Conservation (phyloP, 2,329 filamentous ascomycete species). For the Diaporthe amygdali region DNA sequence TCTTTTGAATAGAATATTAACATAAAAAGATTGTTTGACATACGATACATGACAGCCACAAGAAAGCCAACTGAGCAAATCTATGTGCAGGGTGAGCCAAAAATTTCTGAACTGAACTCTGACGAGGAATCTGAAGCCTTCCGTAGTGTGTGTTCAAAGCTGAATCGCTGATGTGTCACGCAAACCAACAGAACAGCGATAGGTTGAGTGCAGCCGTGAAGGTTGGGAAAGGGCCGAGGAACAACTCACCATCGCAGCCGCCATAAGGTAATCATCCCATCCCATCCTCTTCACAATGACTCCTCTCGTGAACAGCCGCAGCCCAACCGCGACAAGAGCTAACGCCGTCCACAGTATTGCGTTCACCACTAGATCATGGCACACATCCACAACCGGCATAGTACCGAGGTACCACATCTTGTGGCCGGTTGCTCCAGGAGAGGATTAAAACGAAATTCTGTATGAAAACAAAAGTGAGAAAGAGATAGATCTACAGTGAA, state of each 20-base stretch:
- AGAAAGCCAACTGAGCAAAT: conserved; percentile 28
- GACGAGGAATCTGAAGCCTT: not conserved
- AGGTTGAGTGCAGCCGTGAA: not conserved
- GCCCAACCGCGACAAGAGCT: conserved; percentile 27
- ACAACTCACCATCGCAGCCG: conserved; percentile 26
- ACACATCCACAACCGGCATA: conserved; percentile 23
- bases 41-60: conserved; percentile 27
- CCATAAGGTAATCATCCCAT: conserved; percentile 29
- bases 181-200: not conserved
- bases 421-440: not conserved
- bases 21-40: not conserved
- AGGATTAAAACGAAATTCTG: not conserved
- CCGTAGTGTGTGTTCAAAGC: too few species aligned
- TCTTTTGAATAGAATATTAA: not conserved
- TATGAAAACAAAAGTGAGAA: not conserved
- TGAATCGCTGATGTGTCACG: too few species aligned
- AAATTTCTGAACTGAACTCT: not conserved
- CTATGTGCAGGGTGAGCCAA: conserved; percentile 16
- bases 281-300: conserved; percentile 28
- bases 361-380: conserved; percentile 23
- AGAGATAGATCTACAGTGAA: too few species aligned
- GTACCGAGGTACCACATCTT: conserved; percentile 23
- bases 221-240: too few species aligned
- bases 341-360: conserved; percentile 28
- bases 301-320: conserved; percentile 26